These are phyloP conservation scores for Smithsoniella earleae DNA, from an alignment of 163 green algal genomes.

Conservation along the genomic window DNA sequence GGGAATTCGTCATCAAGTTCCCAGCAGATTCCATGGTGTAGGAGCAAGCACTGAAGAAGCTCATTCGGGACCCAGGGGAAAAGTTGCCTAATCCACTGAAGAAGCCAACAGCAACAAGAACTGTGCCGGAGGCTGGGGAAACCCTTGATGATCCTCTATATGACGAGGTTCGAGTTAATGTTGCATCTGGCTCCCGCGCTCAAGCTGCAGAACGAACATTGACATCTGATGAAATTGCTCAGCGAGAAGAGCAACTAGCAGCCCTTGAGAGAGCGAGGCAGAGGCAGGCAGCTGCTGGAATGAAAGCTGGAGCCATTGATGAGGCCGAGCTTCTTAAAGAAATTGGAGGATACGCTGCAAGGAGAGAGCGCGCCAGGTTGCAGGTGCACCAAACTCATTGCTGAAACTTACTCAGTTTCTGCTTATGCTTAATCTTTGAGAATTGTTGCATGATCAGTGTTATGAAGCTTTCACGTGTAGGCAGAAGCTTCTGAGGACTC, in stretches of 20 bases:
- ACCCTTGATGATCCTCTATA: constrained; percentile 15
- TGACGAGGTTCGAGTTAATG: not conserved
- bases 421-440: no score
- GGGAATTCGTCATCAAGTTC: no score
- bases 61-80: no score
- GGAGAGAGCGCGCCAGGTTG: not conserved
- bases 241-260: constrained; percentile 32
- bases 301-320: not conserved
- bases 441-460: no score
- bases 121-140: not conserved
- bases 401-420: no score
- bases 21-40: no score
- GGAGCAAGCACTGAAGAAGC: no score
- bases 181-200: not conserved
- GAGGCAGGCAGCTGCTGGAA: constrained; percentile 33
- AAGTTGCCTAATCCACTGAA: no score
- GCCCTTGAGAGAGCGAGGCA: constrained; percentile 69
- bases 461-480: no score
- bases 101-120: no score
- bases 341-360: not conserved
- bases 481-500: no score
- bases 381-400: no score
- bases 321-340: not conserved
- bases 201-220: constrained; percentile 54
- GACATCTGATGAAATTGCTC: constrained; percentile 33